Evolutionary conservation across 2,329 filamentous ascomycete species (phyloP).

Genomic region (Proliferodiscus dingleyae): DNA sequence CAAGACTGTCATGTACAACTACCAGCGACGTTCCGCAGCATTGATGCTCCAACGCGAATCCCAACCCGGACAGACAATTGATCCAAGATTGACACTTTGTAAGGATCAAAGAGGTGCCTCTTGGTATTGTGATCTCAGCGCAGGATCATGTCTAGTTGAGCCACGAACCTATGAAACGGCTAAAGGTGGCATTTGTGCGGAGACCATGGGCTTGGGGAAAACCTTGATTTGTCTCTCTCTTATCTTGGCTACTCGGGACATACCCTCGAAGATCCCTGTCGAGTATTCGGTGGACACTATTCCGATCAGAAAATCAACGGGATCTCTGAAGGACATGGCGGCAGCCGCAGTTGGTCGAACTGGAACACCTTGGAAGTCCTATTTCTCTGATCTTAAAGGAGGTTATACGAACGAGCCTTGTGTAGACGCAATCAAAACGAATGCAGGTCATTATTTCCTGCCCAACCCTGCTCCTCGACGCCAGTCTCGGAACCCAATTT

Average conservation of each 20-base stretch:
- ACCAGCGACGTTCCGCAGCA: slow-evolving; percentile 75
- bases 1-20: slow-evolving; percentile 63
- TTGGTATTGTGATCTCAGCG: slow-evolving; percentile 69
- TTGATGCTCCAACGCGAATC: slow-evolving; percentile 80
- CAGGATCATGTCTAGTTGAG: slow-evolving; percentile 57
- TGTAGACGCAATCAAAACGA: slow-evolving; percentile 49
- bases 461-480: slow-evolving; percentile 40
- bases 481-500: slow-evolving; percentile 34
- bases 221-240: slow-evolving; percentile 79
- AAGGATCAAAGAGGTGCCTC: slow-evolving; percentile 53
- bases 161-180: slow-evolving; percentile 69
- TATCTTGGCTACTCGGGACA: slow-evolving; percentile 68
- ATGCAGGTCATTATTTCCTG: slow-evolving; percentile 56
- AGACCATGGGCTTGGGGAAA: slow-evolving; percentile 81
- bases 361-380: slow-evolving; percentile 65
- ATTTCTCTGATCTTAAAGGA: slow-evolving; percentile 45
- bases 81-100: slow-evolving; percentile 64
- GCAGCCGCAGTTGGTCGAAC: slow-evolving; percentile 62
- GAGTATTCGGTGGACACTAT: slow-evolving; percentile 44
- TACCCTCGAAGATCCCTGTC: slow-evolving; percentile 62
- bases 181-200: slow-evolving; percentile 71
- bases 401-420: slow-evolving; percentile 35
- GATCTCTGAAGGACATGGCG: slow-evolving; percentile 69
- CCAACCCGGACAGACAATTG: slow-evolving; percentile 58
- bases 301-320: slow-evolving; percentile 44